Base-by-base conservation (phyloP, 495 filamentous ascomycete species). In the Wilcoxina mikolae region DNA sequence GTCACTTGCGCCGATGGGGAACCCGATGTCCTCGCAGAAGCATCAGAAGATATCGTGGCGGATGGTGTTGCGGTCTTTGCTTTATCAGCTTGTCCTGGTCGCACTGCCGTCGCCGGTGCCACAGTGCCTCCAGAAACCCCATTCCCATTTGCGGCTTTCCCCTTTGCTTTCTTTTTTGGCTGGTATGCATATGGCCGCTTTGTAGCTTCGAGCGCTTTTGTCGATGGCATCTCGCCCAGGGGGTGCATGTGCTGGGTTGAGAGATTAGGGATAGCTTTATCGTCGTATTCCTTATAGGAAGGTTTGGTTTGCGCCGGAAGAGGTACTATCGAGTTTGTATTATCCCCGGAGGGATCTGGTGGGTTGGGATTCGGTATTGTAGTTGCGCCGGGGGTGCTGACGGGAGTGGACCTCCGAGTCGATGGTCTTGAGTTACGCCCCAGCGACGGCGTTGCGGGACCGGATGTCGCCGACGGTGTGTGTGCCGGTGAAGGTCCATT, bases 241-340 rank as follows among this genome's bases (percentile, higher is more conserved):
- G 63, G 63, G 43, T 58, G 57, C 64, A 66, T 66, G 23, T 57
- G 48, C 24, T 52, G 46, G 4, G 63, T 66, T 31, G 62, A 62
- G 17, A 46, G 42, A 53, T 60, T 63, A 42, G 56, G 54, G 22
- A 52, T 44, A 27, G 59, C 60, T 44, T 62, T 43, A 46, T 59
- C 54, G 53, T 66, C 63, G 53, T 66, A 66, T 53, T 66, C 64
- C 55, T 58, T 62, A 56, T 66, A 66, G 52, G 64, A 66, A 56
- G 64, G 56, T 56, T 54, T 62, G 22, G 59, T 55, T 39, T 57
- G 58, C 20, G 63, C 56, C 51, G 65, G 58, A 47, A 56, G 63
- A 17, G 64, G 64, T 53, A 67, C 64, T 54, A 56, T 58, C 62
- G 58, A 66, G 41, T 65, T 42, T 53, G 44, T 47, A 27, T 50